Percentiles rank a stretch among this genome's conserved stretches.
Evolutionary conservation across 495 filamentous ascomycete genomes (phyloP).

Genomic region (Aspergillus indologenus): DNA sequence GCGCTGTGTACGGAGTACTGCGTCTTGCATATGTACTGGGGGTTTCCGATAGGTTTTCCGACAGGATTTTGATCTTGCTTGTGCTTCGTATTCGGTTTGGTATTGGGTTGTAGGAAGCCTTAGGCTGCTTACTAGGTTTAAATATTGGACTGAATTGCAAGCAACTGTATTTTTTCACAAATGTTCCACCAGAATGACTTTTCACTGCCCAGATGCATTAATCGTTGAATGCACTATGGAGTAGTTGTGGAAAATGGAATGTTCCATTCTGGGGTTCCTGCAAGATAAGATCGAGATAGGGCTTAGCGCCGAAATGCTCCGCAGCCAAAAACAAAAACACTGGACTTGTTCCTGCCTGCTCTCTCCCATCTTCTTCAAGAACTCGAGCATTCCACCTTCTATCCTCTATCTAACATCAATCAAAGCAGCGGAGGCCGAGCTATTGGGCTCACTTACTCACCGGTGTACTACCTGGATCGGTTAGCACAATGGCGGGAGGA

Average conservation of each 20-base stretch:
- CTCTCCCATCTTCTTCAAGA: no score
- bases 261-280: background rate
- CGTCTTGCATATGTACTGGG: conserved; percentile 11
- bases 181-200: no score
- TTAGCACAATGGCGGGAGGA: background rate
- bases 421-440: no score
- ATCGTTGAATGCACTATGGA: no score
- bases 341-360: background rate
- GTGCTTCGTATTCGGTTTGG: background rate
- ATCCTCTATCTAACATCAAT: no score
- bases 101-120: background rate
- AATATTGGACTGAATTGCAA: background rate
- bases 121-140: background rate
- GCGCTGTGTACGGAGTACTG: conserved; percentile 10
- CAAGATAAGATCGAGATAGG: background rate
- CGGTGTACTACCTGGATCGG: background rate
- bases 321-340: background rate
- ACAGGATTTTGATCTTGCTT: conserved; percentile 1
- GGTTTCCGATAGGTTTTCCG: background rate
- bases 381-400: no score
- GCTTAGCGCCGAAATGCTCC: background rate
- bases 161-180: background rate
- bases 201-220: no score
- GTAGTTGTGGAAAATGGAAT: no score
- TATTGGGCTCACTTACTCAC: no score